Percentiles rank a stretch among this genome's conserved stretches.
phyloP scores from a whole-genome alignment of 2,329 filamentous ascomycete genomes.

The Byssochlamys sp. region DNA sequence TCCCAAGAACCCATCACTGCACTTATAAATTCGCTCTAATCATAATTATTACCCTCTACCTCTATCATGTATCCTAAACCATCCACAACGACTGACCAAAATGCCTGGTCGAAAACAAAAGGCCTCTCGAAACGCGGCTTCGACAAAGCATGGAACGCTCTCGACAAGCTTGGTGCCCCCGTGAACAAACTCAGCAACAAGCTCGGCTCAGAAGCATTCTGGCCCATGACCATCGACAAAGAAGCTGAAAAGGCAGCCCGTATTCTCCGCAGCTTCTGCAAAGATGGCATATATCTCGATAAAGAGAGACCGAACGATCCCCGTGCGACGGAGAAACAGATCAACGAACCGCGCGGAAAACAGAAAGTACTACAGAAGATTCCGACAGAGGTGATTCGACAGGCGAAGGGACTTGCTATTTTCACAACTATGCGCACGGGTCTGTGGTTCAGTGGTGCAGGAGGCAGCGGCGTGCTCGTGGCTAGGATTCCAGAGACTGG shows the following conservation, averaged over 20 bases:
- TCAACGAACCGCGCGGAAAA: conserved; percentile 48
- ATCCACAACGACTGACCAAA: conserved; percentile 35
- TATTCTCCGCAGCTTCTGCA: conserved; percentile 83
- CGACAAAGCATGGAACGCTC: conserved; percentile 60
- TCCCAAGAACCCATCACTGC: not conserved
- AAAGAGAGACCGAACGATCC: conserved; percentile 38
- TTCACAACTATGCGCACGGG: conserved; percentile 95
- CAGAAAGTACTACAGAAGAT: conserved; percentile 70
- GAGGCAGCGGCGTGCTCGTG: conserved; percentile 78
- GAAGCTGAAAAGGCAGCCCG: conserved; percentile 86
- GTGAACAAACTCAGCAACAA: conserved; percentile 78
- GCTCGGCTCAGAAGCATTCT: conserved; percentile 71
- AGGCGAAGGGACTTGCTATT: conserved; percentile 81
- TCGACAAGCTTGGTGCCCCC: conserved; percentile 62
- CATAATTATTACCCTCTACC: not conserved
- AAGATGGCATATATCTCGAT: conserved; percentile 61
- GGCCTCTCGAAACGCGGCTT: conserved; percentile 51
- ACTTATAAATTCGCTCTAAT: not conserved
- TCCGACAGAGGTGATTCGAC: conserved; percentile 71
- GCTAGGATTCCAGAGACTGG: conserved; percentile 70
- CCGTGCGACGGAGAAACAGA: conserved; percentile 38
- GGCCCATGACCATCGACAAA: conserved; percentile 74
- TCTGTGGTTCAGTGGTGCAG: conserved; percentile 81
- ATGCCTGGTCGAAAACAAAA: conserved; percentile 41
- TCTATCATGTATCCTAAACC: not conserved